phyloP scores from a whole-genome alignment of 2,329 filamentous ascomycete genomes.

The Colletotrichum filicis region DNA sequence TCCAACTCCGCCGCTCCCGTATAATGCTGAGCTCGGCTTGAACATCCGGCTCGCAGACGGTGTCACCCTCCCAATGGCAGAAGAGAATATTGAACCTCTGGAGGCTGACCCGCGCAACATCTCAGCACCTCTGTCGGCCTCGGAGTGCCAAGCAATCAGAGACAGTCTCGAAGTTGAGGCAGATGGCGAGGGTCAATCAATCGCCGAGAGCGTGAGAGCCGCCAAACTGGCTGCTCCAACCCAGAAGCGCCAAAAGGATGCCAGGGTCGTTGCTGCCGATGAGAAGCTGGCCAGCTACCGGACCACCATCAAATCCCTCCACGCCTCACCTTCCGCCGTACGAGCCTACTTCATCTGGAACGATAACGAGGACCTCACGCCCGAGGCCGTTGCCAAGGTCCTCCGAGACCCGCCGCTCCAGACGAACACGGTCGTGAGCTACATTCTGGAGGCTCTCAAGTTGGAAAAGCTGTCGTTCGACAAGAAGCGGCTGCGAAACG shows the following conservation, averaged over 20 bases:
- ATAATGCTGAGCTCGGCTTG: slow-evolving; percentile 72
- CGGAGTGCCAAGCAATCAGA: slow-evolving; percentile 5
- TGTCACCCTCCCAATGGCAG: slow-evolving; percentile 41
- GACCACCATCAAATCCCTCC: slow-evolving; percentile 39
- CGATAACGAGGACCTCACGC: slow-evolving; percentile 57
- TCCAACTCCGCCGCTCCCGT: slow-evolving; percentile 78
- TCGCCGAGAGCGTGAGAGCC: slow-evolving; percentile 31
- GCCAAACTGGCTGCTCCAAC: slow-evolving; percentile 14
- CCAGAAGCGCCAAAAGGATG: slow-evolving; percentile 46
- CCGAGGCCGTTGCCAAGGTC: slow-evolving; percentile 62
- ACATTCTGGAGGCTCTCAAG: slow-evolving; percentile 68
- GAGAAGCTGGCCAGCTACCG: slow-evolving; percentile 50
- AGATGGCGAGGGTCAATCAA: slow-evolving; percentile 32
- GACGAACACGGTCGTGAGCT: slow-evolving; percentile 63
- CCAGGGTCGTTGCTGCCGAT: slow-evolving; percentile 57
- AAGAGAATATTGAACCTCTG: slow-evolving; percentile 44
- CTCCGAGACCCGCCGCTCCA: slow-evolving; percentile 71
- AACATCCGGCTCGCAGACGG: slow-evolving; percentile 69
- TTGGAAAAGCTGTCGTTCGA: slow-evolving; percentile 63
- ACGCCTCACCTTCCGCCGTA: slow-evolving; percentile 49
- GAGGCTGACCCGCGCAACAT: slow-evolving; percentile 41
- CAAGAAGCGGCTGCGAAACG: slow-evolving; percentile 53
- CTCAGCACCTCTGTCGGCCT: not conserved
- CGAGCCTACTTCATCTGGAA: slow-evolving; percentile 75
- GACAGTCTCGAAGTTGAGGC: slow-evolving; percentile 41